These are phyloP conservation scores for Ogataea zsoltii DNA, from an alignment of 805 yeast genomes.

Conservation along the genomic window DNA sequence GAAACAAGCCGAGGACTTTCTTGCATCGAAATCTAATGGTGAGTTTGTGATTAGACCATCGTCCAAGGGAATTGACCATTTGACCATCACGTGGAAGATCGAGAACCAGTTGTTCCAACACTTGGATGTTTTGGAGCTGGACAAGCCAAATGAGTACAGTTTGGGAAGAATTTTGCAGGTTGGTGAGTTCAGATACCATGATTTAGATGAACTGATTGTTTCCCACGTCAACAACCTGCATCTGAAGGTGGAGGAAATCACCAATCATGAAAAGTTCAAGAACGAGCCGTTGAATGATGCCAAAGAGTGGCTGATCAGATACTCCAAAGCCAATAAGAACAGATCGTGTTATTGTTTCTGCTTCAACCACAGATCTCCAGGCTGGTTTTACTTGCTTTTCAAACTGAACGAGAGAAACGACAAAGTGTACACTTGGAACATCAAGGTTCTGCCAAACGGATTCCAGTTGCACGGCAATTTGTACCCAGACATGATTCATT, in stretches of 20 bases:
- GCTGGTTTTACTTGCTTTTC: slow-evolving; percentile 88
- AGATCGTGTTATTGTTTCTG: slow-evolving; percentile 91
- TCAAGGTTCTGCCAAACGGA: slow-evolving; percentile 86
- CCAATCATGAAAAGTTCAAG: slow-evolving; percentile 84
- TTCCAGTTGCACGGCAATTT: slow-evolving; percentile 74
- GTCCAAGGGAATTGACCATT: slow-evolving; percentile 81
- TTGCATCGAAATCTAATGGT: slow-evolving; percentile 88
- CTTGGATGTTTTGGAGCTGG: slow-evolving; percentile 77
- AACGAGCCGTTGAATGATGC: slow-evolving; percentile 78
- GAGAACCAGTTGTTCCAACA: slow-evolving; percentile 91
- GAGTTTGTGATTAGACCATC: slow-evolving; percentile 94
- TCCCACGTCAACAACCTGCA: slow-evolving; percentile 84
- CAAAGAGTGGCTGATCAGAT: slow-evolving; percentile 81
- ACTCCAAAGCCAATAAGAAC: slow-evolving; percentile 87
- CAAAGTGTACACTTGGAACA: slow-evolving; percentile 82
- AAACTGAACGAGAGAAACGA: slow-evolving; percentile 69
- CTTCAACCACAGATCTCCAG: slow-evolving; percentile 86
- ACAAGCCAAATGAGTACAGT: slow-evolving; percentile 61
- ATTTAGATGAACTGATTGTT: slow-evolving; percentile 90
- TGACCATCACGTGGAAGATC: slow-evolving; percentile 96
- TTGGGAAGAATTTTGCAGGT: slow-evolving; percentile 62
- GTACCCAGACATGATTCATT: slow-evolving; percentile 84
- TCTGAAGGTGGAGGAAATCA: slow-evolving; percentile 79
- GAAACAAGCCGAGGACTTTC: slow-evolving; percentile 87
- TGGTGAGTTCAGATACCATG: slow-evolving; percentile 69